A percentile compares a stretch with the other conserved stretches of the same genome.
Conservation (phyloP, 768 basidiomycete genomes). For the Fomitopsis serialis region DNA sequence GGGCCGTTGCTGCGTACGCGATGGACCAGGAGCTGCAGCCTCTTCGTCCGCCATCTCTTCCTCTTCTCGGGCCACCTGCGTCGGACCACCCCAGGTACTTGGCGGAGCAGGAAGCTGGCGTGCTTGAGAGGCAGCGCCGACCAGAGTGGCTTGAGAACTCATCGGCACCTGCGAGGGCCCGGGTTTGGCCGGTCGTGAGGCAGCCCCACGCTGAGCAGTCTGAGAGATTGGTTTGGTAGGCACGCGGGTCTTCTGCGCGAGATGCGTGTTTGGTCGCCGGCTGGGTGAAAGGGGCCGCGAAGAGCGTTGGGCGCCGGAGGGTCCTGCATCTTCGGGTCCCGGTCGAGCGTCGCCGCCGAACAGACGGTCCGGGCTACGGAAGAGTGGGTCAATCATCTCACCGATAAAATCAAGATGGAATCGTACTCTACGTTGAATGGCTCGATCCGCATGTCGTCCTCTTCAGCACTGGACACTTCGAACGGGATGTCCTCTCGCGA, state of each 20-base stretch:
- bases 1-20: neutral
- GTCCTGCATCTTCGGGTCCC: conserved; percentile 10
- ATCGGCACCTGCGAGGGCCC: neutral
- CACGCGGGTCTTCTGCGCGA: no score
- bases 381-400: neutral
- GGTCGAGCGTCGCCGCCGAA: conserved; percentile 1
- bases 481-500: neutral
- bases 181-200: neutral
- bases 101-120: neutral
- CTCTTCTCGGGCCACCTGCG: neutral
- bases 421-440: neutral
- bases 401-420: no score
- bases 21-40: neutral
- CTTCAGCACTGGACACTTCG: neutral
- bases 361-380: neutral
- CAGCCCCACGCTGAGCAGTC: neutral
- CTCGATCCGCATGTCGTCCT: neutral
- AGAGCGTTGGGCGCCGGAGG: conserved; percentile 11
- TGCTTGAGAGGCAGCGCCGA: neutral
- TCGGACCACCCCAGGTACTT: neutral
- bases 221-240: neutral
- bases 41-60: neutral
- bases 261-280: no score
- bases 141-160: conserved; percentile 6
- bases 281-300: neutral